Conservation (phyloP, 2,329 filamentous ascomycete species). For the Aspergillus hiratsukae region DNA sequence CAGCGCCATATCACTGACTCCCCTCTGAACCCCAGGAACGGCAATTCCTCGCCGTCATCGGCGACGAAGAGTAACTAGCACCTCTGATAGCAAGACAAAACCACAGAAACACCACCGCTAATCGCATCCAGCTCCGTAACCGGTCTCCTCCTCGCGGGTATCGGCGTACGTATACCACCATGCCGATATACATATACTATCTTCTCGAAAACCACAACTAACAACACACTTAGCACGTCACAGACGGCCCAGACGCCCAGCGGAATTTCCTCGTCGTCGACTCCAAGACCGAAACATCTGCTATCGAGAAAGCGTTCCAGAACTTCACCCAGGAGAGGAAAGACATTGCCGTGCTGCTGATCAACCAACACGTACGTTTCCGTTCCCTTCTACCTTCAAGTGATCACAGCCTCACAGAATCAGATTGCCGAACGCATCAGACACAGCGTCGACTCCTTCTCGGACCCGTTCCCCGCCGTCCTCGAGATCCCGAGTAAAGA, state of each 20-base stretch:
- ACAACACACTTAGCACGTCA: conserved; percentile 68
- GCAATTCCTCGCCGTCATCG: conserved; percentile 95
- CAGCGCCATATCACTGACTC: conserved; percentile 30
- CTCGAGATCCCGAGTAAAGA: conserved; percentile 98
- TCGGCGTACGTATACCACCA: conserved; percentile 63
- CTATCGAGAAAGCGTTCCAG: conserved; percentile 88
- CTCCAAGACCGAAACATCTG: conserved; percentile 78
- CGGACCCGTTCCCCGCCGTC: conserved; percentile 90
- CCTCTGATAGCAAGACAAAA: background rate
- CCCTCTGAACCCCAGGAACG: conserved; percentile 57
- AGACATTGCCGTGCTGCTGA: conserved; percentile 92
- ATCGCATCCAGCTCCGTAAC: conserved; percentile 75
- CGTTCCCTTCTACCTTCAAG: background rate
- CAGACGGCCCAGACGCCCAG: conserved; percentile 77
- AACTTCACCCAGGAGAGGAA: conserved; percentile 84
- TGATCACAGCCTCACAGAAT: background rate
- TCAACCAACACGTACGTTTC: conserved; percentile 85
- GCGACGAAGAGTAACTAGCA: conserved; percentile 67
- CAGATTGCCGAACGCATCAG: conserved; percentile 93
- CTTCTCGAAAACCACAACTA: background rate
- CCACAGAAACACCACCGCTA: conserved; percentile 5
- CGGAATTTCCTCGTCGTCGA: conserved; percentile 99
- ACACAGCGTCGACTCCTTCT: conserved; percentile 83
- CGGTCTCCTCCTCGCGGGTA: conserved; percentile 87
- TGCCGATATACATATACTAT: background rate